A percentile compares a stretch with the other conserved stretches of the same genome.
Conservation (phyloP, 495 filamentous ascomycete genomes). For the Symbiotaphrina buchneri region DNA sequence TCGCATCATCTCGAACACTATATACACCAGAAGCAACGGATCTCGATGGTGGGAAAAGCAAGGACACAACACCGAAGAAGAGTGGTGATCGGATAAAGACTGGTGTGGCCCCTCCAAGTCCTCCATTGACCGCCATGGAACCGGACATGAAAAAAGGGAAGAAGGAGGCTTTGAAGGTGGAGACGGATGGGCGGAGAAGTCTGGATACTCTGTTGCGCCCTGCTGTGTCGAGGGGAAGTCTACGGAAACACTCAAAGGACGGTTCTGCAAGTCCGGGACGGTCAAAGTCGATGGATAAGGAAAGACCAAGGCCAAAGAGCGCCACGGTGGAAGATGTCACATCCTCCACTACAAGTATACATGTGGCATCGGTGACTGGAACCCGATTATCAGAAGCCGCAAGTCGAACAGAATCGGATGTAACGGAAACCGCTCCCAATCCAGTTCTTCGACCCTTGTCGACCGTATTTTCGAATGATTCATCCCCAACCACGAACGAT, state of each 20-base stretch:
- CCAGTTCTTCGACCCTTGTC: no score
- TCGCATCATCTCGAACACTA: slow-evolving; percentile 10
- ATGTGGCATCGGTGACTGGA: no score
- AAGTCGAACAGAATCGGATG: no score
- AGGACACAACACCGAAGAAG: slow-evolving; percentile 10
- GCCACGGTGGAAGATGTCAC: no score
- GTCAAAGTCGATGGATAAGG: no score
- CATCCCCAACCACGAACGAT: no score
- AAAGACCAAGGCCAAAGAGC: no score
- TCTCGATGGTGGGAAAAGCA: slow-evolving; percentile 14
- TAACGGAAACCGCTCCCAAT: not conserved
- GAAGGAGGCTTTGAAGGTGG: slow-evolving; percentile 17
- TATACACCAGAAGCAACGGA: slow-evolving; percentile 5
- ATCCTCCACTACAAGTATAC: no score
- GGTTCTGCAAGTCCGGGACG: no score
- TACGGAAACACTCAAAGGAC: slow-evolving; percentile 1
- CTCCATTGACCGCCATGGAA: slow-evolving; percentile 33
- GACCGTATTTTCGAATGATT: no score
- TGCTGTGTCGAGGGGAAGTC: slow-evolving; percentile 2
- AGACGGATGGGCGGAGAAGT: slow-evolving; percentile 14
- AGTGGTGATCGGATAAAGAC: slow-evolving; percentile 2
- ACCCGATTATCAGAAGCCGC: no score
- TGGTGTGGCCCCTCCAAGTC: slow-evolving; percentile 30
- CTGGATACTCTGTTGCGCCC: slow-evolving; percentile 12
- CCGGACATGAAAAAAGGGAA: slow-evolving; percentile 18